Conservation (phyloP, 345 rosid genomes). For the Eucalyptus polyanthemos region DNA sequence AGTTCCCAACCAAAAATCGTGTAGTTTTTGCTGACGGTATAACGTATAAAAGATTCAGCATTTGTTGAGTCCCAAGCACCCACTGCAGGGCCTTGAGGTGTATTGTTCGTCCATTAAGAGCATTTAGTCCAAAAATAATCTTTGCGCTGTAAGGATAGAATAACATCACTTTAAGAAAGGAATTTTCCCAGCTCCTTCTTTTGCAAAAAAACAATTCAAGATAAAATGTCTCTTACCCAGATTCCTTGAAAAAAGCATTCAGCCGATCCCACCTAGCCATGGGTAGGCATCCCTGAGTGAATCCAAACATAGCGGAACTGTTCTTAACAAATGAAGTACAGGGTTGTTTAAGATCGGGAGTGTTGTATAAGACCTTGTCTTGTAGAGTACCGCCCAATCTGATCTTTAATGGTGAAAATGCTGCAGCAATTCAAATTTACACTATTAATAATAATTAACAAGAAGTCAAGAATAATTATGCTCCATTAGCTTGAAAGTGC, state of each 20-base stretch:
- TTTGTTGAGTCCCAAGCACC: constrained; percentile 73
- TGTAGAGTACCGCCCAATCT: constrained; percentile 68
- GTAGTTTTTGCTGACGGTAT: constrained; percentile 36
- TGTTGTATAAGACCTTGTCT: constrained; percentile 50
- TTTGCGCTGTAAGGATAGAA: constrained; percentile 31
- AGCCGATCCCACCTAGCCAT: constrained; percentile 65
- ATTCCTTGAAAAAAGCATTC: constrained; percentile 42
- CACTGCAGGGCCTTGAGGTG: constrained; percentile 26
- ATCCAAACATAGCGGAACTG: constrained; percentile 35
- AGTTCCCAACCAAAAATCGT: constrained; percentile 74
- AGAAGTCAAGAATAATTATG: background rate
- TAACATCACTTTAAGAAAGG: background rate
- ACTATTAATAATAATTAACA: background rate
- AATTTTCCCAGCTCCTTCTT: background rate
- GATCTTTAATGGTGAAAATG: constrained; percentile 58
- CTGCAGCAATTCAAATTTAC: constrained; percentile 9
- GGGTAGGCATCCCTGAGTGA: constrained; percentile 53
- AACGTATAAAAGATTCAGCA: constrained; percentile 64
- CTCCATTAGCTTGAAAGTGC: background rate
- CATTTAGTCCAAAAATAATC: constrained; percentile 71
- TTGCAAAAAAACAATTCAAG: background rate
- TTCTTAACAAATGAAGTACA: constrained; percentile 31
- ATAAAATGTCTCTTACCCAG: constrained; percentile 22
- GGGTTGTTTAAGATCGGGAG: constrained; percentile 17
- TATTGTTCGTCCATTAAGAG: constrained; percentile 42